Percentiles rank a stretch among this genome's conserved stretches.
These are phyloP conservation scores for Taiwanofungus camphoratus DNA, from an alignment of 1,284 basidiomycete species.

Conservation along the genomic window DNA sequence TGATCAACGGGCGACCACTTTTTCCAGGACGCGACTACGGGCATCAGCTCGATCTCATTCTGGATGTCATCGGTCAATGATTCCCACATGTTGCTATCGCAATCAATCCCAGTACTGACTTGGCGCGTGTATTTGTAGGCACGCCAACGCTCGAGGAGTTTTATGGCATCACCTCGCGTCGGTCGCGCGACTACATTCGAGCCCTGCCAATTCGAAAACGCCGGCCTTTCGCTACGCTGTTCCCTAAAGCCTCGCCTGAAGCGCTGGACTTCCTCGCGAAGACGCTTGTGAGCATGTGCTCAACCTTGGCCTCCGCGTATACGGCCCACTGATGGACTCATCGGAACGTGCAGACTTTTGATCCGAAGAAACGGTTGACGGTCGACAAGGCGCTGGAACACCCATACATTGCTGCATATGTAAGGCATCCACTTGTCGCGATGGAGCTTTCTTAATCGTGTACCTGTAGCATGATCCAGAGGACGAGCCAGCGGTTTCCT, in stretches of 20 bases:
- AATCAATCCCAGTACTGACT: conserved; percentile 1
- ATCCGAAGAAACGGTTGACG: conserved; percentile 81
- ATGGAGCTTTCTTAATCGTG: not conserved
- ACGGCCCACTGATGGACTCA: conserved; percentile 5
- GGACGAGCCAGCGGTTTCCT: conserved; percentile 74
- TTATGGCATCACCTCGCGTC: conserved; percentile 77
- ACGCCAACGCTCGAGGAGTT: conserved; percentile 87
- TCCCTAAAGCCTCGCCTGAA: conserved; percentile 65
- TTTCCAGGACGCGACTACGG: conserved; percentile 90
- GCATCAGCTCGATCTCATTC: conserved; percentile 80
- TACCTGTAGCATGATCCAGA: conserved; percentile 70
- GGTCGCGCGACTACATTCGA: conserved; percentile 83
- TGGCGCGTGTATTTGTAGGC: conserved; percentile 28
- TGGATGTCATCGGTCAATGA: conserved; percentile 71
- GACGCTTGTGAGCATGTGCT: conserved; percentile 60
- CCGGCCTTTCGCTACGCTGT: conserved; percentile 52
- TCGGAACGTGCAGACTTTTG: conserved; percentile 57
- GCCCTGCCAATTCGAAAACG: conserved; percentile 69
- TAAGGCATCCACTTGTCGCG: conserved; percentile 27
- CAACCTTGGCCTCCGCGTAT: not conserved
- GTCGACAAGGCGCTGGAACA: conserved; percentile 84
- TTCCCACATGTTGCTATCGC: not conserved
- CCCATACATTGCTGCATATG: conserved; percentile 60
- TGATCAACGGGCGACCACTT: conserved; percentile 72
- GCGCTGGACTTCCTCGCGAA: conserved; percentile 82